Base-by-base conservation (phyloP, 2,329 filamentous ascomycete species). In the Chaetomium sp. region DNA sequence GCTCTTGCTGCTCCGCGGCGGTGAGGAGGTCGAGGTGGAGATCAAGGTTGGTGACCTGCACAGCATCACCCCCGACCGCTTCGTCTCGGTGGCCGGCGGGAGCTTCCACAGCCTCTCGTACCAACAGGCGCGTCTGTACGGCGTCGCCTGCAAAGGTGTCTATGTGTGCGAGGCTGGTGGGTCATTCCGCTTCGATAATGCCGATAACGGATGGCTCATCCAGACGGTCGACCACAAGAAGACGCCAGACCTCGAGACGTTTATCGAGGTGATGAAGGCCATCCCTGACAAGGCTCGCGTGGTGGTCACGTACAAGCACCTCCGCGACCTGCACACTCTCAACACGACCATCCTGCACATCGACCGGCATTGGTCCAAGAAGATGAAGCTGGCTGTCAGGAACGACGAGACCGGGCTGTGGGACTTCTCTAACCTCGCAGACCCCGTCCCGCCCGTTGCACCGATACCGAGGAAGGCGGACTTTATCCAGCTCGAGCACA, bases 91-190 rank as follows among this genome's bases (percentile, higher is more conserved):
- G 51, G 92, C 93, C 50, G 96, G 95, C 23, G 95, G 89, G 27
- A 94, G 93, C 65, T 98, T 99, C 81, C 96, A 99, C 79, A 87
- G 96, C 75, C 82, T 99, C 21, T 99, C 96, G 0, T 99, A 99
- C 76, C 95, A 99, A 75, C 93, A 98, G 78, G 93, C 95, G n/a
- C 89, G 95, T 10, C 85, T 97, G 4, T 98, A 97, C 75, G 94
- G 93, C 38, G 93, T 99, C 64, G 89, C 93, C 10, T 90, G 93
- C 72, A 90, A 93, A 75, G 95, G 95, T 38, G 93, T 99, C 21
- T 99, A 92, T 75, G 90, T 98, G 65, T 98, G 93, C 74, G 95
- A 99, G 78, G 92, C 94, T 5, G 90, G 92, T 2, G 95, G 95
- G 2, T 97, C 95, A 0, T 99, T 98, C 83, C 89, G 93, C 58